phyloP scores from a whole-genome alignment of 2,329 filamentous ascomycete species.

The Fusarium algeriense region DNA sequence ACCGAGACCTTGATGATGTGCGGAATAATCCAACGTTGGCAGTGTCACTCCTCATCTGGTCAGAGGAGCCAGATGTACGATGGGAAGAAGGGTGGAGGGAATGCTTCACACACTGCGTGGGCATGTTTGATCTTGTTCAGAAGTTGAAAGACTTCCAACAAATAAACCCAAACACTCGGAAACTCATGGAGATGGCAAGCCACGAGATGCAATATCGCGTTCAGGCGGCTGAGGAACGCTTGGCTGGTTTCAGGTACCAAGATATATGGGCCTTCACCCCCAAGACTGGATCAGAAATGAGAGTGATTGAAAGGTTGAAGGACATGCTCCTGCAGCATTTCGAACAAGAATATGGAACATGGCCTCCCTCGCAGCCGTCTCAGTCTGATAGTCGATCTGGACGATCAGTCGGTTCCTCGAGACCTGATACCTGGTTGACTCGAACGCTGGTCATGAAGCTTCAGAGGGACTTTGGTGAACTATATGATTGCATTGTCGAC shows the following conservation, averaged over 20 bases:
- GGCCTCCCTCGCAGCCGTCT: conserved; percentile 70
- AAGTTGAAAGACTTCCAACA: conserved; percentile 66
- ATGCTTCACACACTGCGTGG: conserved; percentile 74
- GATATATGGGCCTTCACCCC: conserved; percentile 70
- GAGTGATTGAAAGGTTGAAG: conserved; percentile 70
- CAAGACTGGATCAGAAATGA: conserved; percentile 61
- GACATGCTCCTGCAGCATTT: conserved; percentile 72
- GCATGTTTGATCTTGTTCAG: conserved; percentile 70
- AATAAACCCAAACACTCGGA: conserved; percentile 71
- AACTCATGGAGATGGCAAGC: conserved; percentile 71
- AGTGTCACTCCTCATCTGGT: conserved; percentile 73
- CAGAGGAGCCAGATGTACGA: conserved; percentile 70
- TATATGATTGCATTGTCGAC: conserved; percentile 79
- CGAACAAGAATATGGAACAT: conserved; percentile 66
- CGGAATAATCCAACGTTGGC: conserved; percentile 71
- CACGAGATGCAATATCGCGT: conserved; percentile 73
- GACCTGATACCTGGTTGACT: conserved; percentile 70
- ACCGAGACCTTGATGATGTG: conserved; percentile 72
- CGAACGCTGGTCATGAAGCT: conserved; percentile 67
- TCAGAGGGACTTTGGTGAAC: conserved; percentile 74
- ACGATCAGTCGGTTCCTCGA: conserved; percentile 47
- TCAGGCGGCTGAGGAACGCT: conserved; percentile 70
- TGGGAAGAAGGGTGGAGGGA: conserved; percentile 78
- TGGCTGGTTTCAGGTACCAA: conserved; percentile 69
- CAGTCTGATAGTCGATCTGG: conserved; percentile 5